phyloP scores from a whole-genome alignment of 2,329 filamentous ascomycete genomes.

The Exophiala oligosperma region DNA sequence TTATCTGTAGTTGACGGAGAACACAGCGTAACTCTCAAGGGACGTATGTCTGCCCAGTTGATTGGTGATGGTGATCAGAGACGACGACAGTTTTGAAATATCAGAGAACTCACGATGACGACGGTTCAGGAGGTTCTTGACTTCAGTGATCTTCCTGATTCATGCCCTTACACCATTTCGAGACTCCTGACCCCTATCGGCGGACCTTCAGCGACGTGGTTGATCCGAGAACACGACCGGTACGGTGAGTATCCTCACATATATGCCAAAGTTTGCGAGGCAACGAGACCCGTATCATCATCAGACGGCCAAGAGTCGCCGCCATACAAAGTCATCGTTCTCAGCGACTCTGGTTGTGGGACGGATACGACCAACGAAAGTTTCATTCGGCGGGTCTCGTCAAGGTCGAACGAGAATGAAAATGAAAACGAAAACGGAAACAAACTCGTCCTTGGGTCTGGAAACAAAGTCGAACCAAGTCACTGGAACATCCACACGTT shows the following conservation, averaged over 20 bases:
- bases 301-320: background rate
- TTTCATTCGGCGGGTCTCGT: no score
- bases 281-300: background rate
- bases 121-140: background rate
- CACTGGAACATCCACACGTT: constrained; percentile 25
- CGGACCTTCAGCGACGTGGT: constrained; percentile 11
- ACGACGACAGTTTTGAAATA: background rate
- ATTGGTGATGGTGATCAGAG: no score
- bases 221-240: constrained; percentile 25
- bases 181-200: background rate
- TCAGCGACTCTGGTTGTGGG: constrained; percentile 28
- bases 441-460: no score
- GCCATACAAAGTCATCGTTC: constrained; percentile 20
- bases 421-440: background rate
- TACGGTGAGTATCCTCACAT: constrained; percentile 29
- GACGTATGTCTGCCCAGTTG: no score
- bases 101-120: background rate
- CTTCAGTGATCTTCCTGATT: background rate
- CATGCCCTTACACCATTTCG: constrained; percentile 16
- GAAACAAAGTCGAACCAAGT: background rate
- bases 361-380: constrained; percentile 7
- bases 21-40: no score
- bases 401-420: no score
- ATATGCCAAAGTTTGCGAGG: constrained; percentile 24
- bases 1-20: no score